These are phyloP conservation scores for Microcera coccophila DNA, from an alignment of 2,329 filamentous ascomycete genomes.

Conservation along the genomic window DNA sequence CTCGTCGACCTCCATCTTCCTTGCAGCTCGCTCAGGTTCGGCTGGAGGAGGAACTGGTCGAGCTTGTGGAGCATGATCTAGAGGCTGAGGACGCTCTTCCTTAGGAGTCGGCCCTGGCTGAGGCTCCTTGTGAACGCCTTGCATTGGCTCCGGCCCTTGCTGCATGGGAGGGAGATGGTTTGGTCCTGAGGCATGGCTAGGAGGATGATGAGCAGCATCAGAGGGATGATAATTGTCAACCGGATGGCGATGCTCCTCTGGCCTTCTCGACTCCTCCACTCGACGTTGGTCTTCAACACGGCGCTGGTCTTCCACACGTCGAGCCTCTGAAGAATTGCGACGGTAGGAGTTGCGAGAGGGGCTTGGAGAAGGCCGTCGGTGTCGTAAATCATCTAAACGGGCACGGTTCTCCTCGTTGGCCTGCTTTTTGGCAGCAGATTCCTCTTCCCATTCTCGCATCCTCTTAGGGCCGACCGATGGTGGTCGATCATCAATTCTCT, in stretches of 20 bases:
- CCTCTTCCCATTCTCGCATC: slow-evolving; percentile 88
- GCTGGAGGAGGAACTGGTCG: slow-evolving; percentile 44
- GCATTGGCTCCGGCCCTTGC: slow-evolving; percentile 54
- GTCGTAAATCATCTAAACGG: slow-evolving; percentile 77
- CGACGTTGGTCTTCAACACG: slow-evolving; percentile 61
- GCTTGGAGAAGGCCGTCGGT: slow-evolving; percentile 68
- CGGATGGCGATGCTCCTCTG: slow-evolving; percentile 62
- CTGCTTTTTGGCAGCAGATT: slow-evolving; percentile 74
- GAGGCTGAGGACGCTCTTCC: slow-evolving; percentile 54
- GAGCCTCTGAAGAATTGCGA: slow-evolving; percentile 71
- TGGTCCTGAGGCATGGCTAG: slow-evolving; percentile 51
- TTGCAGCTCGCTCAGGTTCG: slow-evolving; percentile 77
- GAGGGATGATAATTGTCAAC: slow-evolving; percentile 86
- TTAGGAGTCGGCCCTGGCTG: slow-evolving; percentile 38
- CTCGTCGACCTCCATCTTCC: slow-evolving; percentile 96
- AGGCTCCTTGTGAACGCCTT: slow-evolving; percentile 48
- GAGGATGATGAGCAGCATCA: slow-evolving; percentile 77
- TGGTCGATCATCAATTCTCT: slow-evolving; percentile 64
- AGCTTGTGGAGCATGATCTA: slow-evolving; percentile 37
- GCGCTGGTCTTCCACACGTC: slow-evolving; percentile 61
- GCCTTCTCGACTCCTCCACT: slow-evolving; percentile 53
- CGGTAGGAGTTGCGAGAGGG: slow-evolving; percentile 67
- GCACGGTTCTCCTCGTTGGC: slow-evolving; percentile 84
- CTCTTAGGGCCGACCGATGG: slow-evolving; percentile 78
- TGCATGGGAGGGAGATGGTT: slow-evolving; percentile 62